Evolutionary conservation across 1,139 yeast genomes (phyloP), one percentile per base, ranked within the genome.

Genomic region (Saccharomyces uvarum): DNA sequence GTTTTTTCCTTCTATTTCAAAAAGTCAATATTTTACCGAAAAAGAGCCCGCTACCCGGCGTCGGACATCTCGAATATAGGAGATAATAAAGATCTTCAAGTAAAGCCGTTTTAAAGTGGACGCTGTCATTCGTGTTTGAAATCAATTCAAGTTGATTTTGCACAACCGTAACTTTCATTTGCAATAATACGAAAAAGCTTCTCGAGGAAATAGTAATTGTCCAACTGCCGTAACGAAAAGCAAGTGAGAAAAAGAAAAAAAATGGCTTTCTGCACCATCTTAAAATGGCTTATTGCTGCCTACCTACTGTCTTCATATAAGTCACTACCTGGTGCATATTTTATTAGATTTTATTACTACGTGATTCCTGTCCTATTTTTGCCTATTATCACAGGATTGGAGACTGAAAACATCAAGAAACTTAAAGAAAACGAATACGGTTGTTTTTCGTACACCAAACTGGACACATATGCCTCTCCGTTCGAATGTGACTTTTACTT

Each of bases 401-500:
- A 61, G 13, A 64, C 69, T n/a, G 51, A 56, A 13, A 64, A 59
- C 48, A 59, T 65, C 14, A 56, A 56, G 44, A 59, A 52, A 50
- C 56, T 68, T 44, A 62, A 60, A 51, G 51, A 41, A 11, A 59
- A 60, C 50, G 58, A 58, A 33, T 55, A 55, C 47, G 70, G 65
- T 14, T 65, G 60, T 48, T 84, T 84, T 69, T 73, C 75, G 33
- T 75, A 79, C 55, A 69, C 76, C 1, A 66, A 70, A 5, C 76
- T 78, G 63, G 61, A 70, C 14, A 78, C 89, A 0, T 83, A 82
- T 59, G 88, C 87, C 33, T 84, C 93, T 0, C 82, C 88, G 7
- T 73, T 87, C 64, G 97, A 91, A 68, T 81, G 88, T 63, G 98
- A 91, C 70, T 79, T 87, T 75, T 88, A 88, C 66, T 65, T 89